Conservation (phyloP, 2,329 filamentous ascomycete genomes). For the Huntiella abstrusa region DNA sequence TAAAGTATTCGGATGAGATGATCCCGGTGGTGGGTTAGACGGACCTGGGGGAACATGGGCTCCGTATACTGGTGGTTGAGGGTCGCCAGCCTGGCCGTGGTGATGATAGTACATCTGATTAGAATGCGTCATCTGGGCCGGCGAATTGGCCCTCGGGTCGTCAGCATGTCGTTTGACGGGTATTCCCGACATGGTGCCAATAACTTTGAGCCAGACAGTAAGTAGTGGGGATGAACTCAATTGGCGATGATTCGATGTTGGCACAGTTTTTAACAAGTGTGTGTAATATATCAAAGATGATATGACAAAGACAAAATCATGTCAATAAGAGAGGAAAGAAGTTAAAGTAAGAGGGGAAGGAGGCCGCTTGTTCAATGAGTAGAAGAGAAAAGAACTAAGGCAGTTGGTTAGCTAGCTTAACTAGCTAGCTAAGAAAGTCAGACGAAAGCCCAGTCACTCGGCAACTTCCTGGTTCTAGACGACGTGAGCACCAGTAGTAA, state of each 20-base stretch:
- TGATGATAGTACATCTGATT: too few species aligned
- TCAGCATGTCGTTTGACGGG: slow-evolving; percentile 3
- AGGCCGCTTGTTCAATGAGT: background rate
- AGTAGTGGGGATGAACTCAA: background rate
- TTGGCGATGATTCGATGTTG: background rate
- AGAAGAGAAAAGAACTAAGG: too few species aligned
- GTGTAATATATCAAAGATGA: background rate
- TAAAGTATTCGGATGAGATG: background rate
- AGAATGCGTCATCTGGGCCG: too few species aligned
- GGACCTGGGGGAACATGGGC: background rate
- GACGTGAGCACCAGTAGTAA: too few species aligned
- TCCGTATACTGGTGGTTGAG: background rate
- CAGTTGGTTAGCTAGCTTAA: too few species aligned
- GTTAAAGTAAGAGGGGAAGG: background rate
- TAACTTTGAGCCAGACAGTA: too few species aligned
- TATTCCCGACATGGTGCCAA: slow-evolving; percentile 2
- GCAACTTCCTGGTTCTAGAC: too few species aligned
- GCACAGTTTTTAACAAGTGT: background rate
- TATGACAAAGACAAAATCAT: background rate
- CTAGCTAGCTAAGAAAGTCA: too few species aligned
- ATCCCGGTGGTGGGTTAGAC: background rate
- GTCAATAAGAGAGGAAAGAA: background rate
- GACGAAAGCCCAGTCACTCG: too few species aligned
- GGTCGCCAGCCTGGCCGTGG: too few species aligned
- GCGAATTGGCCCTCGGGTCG: background rate